phyloP scores from a whole-genome alignment of 2,329 filamentous ascomycete species.

The Fusarium virguliforme region DNA sequence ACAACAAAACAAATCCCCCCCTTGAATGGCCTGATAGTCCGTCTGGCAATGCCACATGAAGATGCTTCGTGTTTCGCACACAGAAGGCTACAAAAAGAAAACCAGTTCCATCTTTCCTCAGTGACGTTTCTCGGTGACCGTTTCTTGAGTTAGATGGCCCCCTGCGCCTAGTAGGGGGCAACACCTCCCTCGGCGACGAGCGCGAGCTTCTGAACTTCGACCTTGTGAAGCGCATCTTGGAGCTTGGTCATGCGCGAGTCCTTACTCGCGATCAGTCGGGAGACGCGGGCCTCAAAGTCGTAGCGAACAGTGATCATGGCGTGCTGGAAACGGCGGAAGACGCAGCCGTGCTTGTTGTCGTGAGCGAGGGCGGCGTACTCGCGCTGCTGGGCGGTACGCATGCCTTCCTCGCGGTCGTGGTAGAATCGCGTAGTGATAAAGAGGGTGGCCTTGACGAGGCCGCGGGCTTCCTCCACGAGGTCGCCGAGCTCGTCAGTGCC shows the following conservation, averaged over 20 bases:
- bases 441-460: too few relatives aligned
- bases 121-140: neutral
- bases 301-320: neutral
- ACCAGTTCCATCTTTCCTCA: neutral
- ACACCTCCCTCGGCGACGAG: slow-evolving; percentile 4
- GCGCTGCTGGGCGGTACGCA: slow-evolving; percentile 4
- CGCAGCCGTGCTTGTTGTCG: neutral
- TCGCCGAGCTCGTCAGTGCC: neutral
- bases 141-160: neutral
- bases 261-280: neutral
- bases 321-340: neutral
- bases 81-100: too few relatives aligned
- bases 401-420: slow-evolving; percentile 26
- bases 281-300: neutral
- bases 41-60: neutral
- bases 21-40: neutral
- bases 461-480: neutral
- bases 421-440: slow-evolving; percentile 26
- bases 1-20: neutral
- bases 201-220: slow-evolving; percentile 20
- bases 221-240: slow-evolving; percentile 29
- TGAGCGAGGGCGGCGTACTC: slow-evolving; percentile 10
- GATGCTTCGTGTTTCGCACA: neutral
- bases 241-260: neutral
- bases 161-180: neutral